Evolutionary conservation across 2,329 filamentous ascomycete species (phyloP).

Genomic region (Diaporthe vexans): DNA sequence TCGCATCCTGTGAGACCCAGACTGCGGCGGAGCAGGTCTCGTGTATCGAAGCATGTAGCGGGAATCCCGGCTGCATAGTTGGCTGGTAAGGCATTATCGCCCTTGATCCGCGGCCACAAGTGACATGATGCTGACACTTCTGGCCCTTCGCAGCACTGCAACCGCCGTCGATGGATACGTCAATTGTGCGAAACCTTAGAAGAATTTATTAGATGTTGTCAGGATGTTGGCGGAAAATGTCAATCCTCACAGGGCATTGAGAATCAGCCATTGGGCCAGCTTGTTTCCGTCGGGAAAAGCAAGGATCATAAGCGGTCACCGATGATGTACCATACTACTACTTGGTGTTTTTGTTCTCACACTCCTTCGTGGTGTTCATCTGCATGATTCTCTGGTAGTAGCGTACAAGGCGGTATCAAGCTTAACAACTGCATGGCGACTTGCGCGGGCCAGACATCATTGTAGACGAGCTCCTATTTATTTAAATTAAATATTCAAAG

Average conservation of each 20-base stretch:
- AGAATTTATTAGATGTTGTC: too few relatives aligned
- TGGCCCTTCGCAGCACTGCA: not conserved
- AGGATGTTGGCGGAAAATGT: too few relatives aligned
- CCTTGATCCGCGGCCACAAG: accelerated
- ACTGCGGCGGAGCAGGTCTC: not conserved
- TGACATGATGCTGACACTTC: not conserved
- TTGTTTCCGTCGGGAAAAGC: not conserved
- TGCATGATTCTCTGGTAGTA: not conserved
- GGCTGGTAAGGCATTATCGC: not conserved
- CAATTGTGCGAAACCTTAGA: not conserved
- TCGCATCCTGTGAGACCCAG: slow-evolving; percentile 8
- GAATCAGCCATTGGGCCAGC: not conserved
- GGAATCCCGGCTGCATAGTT: not conserved
- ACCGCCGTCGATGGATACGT: slow-evolving; percentile 5
- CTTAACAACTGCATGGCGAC: too few relatives aligned
- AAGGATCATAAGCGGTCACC: too few relatives aligned
- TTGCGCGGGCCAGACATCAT: not conserved
- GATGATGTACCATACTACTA: not conserved
- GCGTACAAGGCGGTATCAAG: not conserved
- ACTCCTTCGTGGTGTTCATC: not conserved
- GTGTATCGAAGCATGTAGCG: not conserved
- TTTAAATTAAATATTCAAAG: slow-evolving; percentile 24
- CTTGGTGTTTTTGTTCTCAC: too few relatives aligned
- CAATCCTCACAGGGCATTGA: not conserved
- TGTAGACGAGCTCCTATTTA: not conserved